Evolutionary conservation across 331 rosid genomes (phyloP).

Genomic region (Malus hybrid): DNA sequence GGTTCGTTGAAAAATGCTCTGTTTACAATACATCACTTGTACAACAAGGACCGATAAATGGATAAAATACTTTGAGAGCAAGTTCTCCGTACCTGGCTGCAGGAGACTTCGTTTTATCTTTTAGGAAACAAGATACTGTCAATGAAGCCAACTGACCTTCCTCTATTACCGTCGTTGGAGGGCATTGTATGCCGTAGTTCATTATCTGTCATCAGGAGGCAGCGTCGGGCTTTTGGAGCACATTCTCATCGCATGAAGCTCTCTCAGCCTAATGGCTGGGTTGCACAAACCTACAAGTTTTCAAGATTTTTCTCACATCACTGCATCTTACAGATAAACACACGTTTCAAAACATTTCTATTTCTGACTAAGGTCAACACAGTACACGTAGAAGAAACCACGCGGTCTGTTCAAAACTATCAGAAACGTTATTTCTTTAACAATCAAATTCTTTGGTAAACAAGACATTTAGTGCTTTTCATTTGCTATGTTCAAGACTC

Average conservation of each 20-base stretch:
- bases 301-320: neutral
- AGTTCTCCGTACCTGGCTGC: neutral
- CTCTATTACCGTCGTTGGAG: neutral
- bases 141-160: neutral
- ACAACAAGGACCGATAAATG: neutral
- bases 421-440: neutral
- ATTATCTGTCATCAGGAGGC: constrained; percentile 18
- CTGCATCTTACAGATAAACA: neutral
- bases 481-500: neutral
- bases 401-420: neutral
- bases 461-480: neutral
- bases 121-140: neutral
- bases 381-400: neutral
- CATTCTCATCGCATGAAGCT: constrained; percentile 25
- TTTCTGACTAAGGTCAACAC: neutral
- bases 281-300: constrained; percentile 28
- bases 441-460: neutral
- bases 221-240: constrained; percentile 32
- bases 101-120: neutral
- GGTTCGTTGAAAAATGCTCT: neutral
- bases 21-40: neutral
- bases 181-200: neutral
- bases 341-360: neutral
- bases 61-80: neutral
- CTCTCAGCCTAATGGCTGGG: constrained; percentile 23